phyloP scores from a whole-genome alignment of 202 grass and related monocot genomes.

The Saccharum hybrid region DNA sequence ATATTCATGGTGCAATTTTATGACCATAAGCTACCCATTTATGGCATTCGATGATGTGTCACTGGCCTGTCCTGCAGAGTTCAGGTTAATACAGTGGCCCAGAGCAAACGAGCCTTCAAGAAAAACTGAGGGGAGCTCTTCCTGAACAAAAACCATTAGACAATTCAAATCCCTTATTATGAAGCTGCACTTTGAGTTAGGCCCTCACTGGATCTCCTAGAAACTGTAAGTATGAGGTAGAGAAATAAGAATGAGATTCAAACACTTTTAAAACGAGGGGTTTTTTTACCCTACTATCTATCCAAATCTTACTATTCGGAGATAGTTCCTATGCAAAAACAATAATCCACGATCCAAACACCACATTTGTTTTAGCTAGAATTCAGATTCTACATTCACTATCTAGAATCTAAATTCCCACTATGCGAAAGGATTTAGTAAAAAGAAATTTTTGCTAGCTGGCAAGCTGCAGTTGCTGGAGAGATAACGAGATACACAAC shows the following conservation, averaged over 20 bases:
- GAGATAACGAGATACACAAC: not conserved
- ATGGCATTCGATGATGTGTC: slow-evolving; percentile 54
- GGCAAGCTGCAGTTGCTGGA: not conserved
- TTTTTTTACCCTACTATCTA: not conserved
- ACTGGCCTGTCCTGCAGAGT: slow-evolving; percentile 31
- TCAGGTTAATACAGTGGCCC: slow-evolving; percentile 38
- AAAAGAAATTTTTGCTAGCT: not conserved
- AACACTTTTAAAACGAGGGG: not conserved
- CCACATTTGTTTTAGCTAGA: not conserved
- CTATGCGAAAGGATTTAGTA: not conserved
- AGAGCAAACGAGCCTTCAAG: slow-evolving; percentile 34
- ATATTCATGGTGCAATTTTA: slow-evolving; percentile 51
- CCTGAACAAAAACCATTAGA: slow-evolving; percentile 25
- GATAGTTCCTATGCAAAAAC: too few relatives aligned
- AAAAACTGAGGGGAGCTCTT: slow-evolving; percentile 25
- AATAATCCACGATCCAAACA: not conserved
- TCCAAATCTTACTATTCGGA: not conserved
- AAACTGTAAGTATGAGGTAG: not conserved
- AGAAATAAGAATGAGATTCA: not conserved
- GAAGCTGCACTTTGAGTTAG: not conserved
- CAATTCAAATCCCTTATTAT: slow-evolving; percentile 2
- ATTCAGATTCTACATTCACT: not conserved
- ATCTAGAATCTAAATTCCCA: not conserved
- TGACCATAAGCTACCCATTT: slow-evolving; percentile 50
- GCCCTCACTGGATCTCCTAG: not conserved